phyloP scores from a whole-genome alignment of 208 protist genomes.

The Crithidia brevicula region DNA sequence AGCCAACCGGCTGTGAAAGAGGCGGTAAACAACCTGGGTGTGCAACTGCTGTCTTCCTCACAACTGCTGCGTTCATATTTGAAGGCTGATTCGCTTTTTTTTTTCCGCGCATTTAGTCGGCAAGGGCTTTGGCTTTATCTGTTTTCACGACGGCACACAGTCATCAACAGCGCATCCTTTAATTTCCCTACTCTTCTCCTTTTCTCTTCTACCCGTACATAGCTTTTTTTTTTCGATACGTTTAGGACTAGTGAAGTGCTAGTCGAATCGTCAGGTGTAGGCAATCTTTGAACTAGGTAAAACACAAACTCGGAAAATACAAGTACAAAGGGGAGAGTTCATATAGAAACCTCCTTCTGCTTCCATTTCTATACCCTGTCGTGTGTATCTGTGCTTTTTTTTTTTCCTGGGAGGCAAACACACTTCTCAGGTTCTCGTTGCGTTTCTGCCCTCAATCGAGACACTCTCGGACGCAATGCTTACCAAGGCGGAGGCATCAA shows the following conservation, averaged over 20 bases:
- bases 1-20: too few relatives aligned
- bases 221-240: neutral
- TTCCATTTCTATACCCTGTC: slow-evolving; percentile 1
- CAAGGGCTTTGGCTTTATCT: too few relatives aligned
- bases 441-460: neutral
- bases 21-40: too few relatives aligned
- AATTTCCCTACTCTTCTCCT: too few relatives aligned
- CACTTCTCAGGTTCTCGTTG: neutral
- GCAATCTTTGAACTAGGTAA: slow-evolving; percentile 5
- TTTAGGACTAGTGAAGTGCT: slow-evolving; percentile 10
- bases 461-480: slow-evolving; percentile 30
- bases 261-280: neutral
- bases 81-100: slow-evolving; percentile 5
- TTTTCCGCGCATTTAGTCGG: neutral
- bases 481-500: slow-evolving; percentile 63
- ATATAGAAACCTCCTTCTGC: slow-evolving; percentile 5
- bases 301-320: neutral
- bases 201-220: neutral
- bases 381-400: neutral
- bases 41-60: too few relatives aligned
- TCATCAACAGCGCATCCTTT: too few relatives aligned
- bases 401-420: neutral
- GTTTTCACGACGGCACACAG: too few relatives aligned
- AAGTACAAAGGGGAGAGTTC: slow-evolving; percentile 5
- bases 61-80: too few relatives aligned